Evolutionary conservation across 2,329 filamentous ascomycete genomes (phyloP).

Genomic region (Fusarium brevicatenulatum): DNA sequence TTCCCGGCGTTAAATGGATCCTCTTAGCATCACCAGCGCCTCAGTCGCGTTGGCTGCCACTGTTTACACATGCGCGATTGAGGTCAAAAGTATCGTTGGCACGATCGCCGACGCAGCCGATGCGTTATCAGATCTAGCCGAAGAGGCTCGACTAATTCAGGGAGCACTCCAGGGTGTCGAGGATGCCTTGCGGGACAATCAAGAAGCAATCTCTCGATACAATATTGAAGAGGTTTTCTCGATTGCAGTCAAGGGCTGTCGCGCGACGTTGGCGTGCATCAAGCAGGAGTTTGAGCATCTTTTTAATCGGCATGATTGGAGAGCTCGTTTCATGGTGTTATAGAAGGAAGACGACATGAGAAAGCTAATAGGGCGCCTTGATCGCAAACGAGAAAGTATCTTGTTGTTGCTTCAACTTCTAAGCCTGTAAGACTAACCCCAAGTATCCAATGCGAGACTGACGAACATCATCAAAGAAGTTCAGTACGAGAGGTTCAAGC

Average conservation of each 20-base stretch:
- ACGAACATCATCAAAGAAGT: too few species aligned
- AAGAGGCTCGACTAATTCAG: neutral
- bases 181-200: rapidly evolving
- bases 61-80: neutral
- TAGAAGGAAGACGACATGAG: rapidly evolving
- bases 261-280: rapidly evolving
- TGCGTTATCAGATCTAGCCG: rapidly evolving
- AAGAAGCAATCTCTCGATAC: neutral
- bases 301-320: rapidly evolving
- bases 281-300: neutral
- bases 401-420: neutral
- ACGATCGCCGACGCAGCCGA: rapidly evolving
- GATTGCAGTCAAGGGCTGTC: neutral
- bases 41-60: neutral
- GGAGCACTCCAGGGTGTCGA: rapidly evolving
- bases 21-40: neutral
- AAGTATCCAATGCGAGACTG: too few species aligned
- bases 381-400: neutral
- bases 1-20: too few species aligned
- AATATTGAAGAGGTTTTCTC: neutral
- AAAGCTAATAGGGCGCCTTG: neutral
- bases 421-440: neutral
- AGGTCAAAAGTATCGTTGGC: neutral
- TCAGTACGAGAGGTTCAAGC: rapidly evolving
- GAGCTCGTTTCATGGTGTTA: rapidly evolving